phyloP scores from a whole-genome alignment of 208 protist species.

The Leishmania tropica region DNA sequence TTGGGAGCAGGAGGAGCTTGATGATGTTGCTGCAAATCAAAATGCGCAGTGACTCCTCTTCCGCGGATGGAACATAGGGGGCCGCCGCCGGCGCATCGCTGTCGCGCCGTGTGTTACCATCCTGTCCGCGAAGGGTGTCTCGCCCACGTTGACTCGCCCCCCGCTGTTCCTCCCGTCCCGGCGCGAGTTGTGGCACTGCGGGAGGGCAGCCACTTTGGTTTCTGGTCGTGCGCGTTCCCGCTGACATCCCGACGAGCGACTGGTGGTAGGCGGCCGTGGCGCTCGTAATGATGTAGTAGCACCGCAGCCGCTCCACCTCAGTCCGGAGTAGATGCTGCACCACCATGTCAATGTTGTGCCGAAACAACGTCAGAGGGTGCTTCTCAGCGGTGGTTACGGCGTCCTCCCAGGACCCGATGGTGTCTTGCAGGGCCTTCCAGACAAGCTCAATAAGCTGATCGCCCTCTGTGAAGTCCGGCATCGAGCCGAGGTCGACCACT shows the following conservation, averaged over 20 bases:
- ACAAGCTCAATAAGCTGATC: conserved; percentile 71
- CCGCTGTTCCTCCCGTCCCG: background rate
- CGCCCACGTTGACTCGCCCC: background rate
- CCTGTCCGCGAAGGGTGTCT: conserved; percentile 6
- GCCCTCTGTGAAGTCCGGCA: conserved; percentile 70
- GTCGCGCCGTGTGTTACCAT: background rate
- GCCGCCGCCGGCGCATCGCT: background rate
- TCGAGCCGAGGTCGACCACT: conserved; percentile 18
- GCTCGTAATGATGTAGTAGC: conserved; percentile 60
- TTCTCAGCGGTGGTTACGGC: conserved; percentile 16
- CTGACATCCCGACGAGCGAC: conserved; percentile 12
- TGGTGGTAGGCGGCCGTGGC: conserved; percentile 31
- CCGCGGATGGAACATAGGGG: conserved; percentile 51
- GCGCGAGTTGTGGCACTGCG: background rate
- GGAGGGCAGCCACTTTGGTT: background rate
- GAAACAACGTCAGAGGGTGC: conserved; percentile 43
- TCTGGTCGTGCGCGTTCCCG: background rate
- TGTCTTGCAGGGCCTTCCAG: conserved; percentile 70
- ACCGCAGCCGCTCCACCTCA: conserved; percentile 74
- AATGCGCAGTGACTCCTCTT: conserved; percentile 75
- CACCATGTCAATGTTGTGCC: conserved; percentile 68
- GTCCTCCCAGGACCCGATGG: conserved; percentile 35
- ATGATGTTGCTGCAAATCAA: conserved; percentile 74
- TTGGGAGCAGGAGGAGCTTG: conserved; percentile 79
- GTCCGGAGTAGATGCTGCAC: conserved; percentile 61